These are phyloP conservation scores for Nitzschia sp. DNA, from an alignment of 108 stramenopile genomes.

Conservation along the genomic window DNA sequence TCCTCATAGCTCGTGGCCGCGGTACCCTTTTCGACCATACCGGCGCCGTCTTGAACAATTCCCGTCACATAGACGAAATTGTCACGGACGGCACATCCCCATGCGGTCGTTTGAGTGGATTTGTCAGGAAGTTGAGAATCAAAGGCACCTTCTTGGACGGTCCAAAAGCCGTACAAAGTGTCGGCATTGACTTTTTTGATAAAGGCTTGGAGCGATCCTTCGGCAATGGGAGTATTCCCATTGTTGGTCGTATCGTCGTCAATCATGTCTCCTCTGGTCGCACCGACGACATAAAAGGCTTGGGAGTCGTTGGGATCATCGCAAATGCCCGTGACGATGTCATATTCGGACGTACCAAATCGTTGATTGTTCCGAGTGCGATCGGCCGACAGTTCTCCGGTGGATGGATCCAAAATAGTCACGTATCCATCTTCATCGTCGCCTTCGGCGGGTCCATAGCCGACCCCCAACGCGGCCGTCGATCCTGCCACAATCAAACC, in stretches of 20 bases:
- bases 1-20: no score
- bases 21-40: neutral
- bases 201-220: conserved; percentile 25
- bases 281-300: conserved; percentile 24
- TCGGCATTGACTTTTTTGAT: conserved; percentile 16
- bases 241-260: neutral
- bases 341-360: conserved; percentile 5
- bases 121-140: neutral
- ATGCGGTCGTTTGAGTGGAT: conserved; percentile 3
- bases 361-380: conserved; percentile 16
- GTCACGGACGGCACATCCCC: conserved; percentile 13
- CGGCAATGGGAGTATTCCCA: neutral
- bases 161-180: conserved; percentile 11
- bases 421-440: conserved; percentile 33
- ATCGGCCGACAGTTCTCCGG: neutral
- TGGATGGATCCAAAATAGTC: conserved; percentile 8
- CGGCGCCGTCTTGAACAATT: conserved; percentile 10
- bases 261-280: conserved; percentile 11
- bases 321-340: conserved; percentile 15
- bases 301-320: conserved; percentile 8
- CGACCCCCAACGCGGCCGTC: conserved; percentile 14
- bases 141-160: conserved; percentile 18
- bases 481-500: conserved; percentile 21
- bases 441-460: conserved; percentile 23
- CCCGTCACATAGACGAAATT: conserved; percentile 25